Base-by-base conservation (phyloP, 2,329 filamentous ascomycete species). In the Harringtonia aguacate region DNA sequence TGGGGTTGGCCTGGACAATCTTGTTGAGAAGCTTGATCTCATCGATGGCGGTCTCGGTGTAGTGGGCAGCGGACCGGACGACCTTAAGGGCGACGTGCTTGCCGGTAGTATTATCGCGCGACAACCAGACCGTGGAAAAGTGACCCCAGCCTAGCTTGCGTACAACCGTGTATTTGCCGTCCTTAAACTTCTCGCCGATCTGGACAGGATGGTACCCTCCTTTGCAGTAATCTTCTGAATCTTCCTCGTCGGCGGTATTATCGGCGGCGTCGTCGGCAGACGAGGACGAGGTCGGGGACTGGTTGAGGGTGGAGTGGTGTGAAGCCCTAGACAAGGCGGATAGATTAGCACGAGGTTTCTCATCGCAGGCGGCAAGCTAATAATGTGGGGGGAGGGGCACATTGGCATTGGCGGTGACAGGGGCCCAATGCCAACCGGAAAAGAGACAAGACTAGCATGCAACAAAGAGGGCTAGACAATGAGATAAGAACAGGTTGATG, bases 171-270 rank as follows among this genome's bases (percentile, higher is more conserved):
- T 98, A 98, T 68, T 86, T 90, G 55, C 87, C 89, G 62, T 97
- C 87, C 63, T 97, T 97, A 76, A 95, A 97, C 59, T 88, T 84
- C 68, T 98, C 92, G 56, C 92, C 92, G 48, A 97, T 84, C 56
- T 80, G 76, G 40, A 98, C 92, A 3, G 92, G 92, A 61, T 98
- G 92, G 65, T 97, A 98, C 48, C 92, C 92, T 58, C 92, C 92
- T 68, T 97, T 97, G 77, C 90, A 95, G 70, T 98, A 98, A 65
- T 98, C 92, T 66, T 97, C 90, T 39, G 87, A 95, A 65, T 98
- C 92, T 67, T 98, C 92, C 68, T 98, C 92, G 61, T 97, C 92
- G 59, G 89, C 90, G 33, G 90, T 94, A 61, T 92, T 89, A 58
- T 95, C 89, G 63, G 84, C 79, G 55, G 78, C 75, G 61, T 95